Percentiles rank a stretch among this genome's conserved stretches.
Evolutionary conservation across 208 protist genomes (phyloP).

Genomic region (Lotmaria passim): DNA sequence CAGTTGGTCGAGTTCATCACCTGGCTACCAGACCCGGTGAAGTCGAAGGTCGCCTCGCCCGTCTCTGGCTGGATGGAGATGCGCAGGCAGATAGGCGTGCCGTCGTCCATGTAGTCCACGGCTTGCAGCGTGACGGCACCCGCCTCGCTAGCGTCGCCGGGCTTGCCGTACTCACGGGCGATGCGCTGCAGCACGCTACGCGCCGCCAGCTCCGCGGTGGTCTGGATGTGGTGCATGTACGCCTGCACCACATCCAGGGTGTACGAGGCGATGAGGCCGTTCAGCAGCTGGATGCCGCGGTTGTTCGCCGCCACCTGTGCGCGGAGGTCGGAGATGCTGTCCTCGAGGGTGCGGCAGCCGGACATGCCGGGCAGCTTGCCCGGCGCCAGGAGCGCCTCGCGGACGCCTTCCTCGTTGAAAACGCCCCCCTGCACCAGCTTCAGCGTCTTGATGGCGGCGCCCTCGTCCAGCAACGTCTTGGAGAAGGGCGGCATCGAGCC

Average conservation of each 20-base stretch:
- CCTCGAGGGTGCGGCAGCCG: constrained; percentile 83
- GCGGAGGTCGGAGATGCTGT: constrained; percentile 94
- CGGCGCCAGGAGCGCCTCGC: constrained; percentile 71
- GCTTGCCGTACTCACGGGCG: constrained; percentile 38
- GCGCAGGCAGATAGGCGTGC: constrained; percentile 83
- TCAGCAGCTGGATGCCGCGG: constrained; percentile 90
- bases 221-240: constrained; percentile 95
- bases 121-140: constrained; percentile 29
- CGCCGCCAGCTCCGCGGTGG: constrained; percentile 91
- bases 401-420: constrained; percentile 92
- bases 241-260: constrained; percentile 88
- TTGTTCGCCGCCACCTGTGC: constrained; percentile 95
- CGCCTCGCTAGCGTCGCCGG: constrained; percentile 19
- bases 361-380: constrained; percentile 71
- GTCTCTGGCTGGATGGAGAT: constrained; percentile 78
- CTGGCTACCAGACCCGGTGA: constrained; percentile 87
- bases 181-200: constrained; percentile 84
- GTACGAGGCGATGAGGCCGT: constrained; percentile 90
- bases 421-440: constrained; percentile 88
- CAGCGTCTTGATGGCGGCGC: constrained; percentile 91
- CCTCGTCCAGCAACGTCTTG: constrained; percentile 92
- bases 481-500: constrained; percentile 96
- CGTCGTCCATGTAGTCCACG: constrained; percentile 96
- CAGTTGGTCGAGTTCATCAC: constrained; percentile 94
- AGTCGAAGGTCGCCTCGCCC: constrained; percentile 92